Conservation (phyloP, 2,329 filamentous ascomycete genomes). For the Talaromyces sp. region DNA sequence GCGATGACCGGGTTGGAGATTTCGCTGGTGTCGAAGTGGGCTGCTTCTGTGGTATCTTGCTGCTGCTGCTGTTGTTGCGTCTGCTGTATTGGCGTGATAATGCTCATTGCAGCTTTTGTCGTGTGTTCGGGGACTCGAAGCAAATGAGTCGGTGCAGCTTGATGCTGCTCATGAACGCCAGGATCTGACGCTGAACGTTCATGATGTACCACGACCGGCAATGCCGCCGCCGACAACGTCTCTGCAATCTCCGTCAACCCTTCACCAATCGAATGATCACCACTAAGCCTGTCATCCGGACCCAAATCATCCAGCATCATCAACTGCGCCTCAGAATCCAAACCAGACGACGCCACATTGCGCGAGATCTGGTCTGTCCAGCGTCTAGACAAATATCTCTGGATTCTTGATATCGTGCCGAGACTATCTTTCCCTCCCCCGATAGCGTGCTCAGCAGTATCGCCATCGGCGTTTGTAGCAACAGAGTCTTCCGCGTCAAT, state of each 20-base stretch:
- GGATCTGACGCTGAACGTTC: neutral
- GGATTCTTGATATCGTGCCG: conserved; percentile 33
- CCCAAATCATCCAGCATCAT: conserved; percentile 7
- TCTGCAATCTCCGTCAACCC: conserved; percentile 19
- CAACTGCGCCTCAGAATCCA: conserved; percentile 10
- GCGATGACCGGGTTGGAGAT: conserved; percentile 7
- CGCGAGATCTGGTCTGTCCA: conserved; percentile 36
- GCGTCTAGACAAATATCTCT: conserved; percentile 33
- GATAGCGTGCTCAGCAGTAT: too few relatives aligned
- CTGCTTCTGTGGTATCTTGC: neutral
- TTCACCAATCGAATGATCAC: conserved; percentile 15
- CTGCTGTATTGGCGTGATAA: too few relatives aligned
- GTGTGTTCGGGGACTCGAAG: neutral
- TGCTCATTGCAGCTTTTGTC: neutral
- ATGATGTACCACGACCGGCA: conserved; percentile 11
- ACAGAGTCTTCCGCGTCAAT: conserved; percentile 17
- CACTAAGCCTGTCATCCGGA: conserved; percentile 2
- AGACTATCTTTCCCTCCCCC: conserved; percentile 32
- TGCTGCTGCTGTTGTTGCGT: neutral
- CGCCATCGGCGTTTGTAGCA: conserved; percentile 13
- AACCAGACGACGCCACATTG: neutral
- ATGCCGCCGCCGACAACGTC: conserved; percentile 14
- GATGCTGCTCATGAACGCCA: neutral
- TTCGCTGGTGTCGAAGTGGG: neutral
- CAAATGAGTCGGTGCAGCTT: neutral